Percentiles rank a stretch among this genome's conserved stretches.
phyloP scores from a whole-genome alignment of 108 stramenopile species.

The Nitzschia inconspicua region DNA sequence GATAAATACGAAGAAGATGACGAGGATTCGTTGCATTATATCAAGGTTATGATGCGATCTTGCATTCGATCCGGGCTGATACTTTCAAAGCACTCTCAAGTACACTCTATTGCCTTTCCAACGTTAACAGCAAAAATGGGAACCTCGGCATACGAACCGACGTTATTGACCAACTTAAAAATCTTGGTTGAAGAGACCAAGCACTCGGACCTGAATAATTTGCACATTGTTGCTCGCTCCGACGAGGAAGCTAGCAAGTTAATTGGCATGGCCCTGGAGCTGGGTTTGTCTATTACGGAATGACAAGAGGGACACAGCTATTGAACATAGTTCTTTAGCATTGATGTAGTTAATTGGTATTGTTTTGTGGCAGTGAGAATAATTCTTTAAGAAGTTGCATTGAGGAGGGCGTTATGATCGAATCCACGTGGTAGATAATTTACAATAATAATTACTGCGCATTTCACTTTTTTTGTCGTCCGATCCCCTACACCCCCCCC shows the following conservation, averaged over 20 bases:
- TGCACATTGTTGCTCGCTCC: conserved; percentile 27
- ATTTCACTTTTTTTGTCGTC: too few relatives aligned
- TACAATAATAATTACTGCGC: too few relatives aligned
- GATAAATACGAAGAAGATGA: conserved; percentile 15
- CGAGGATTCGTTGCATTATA: conserved; percentile 28
- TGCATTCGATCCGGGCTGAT: conserved; percentile 36
- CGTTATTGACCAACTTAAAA: conserved; percentile 23
- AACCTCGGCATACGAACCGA: conserved; percentile 20
- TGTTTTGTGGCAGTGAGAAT: too few relatives aligned
- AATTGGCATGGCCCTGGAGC: conserved; percentile 27
- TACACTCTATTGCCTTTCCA: conserved; percentile 34
- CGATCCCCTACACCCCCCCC: too few relatives aligned
- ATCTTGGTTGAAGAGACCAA: conserved; percentile 30
- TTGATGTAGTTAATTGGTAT: too few relatives aligned
- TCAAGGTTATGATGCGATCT: conserved; percentile 36
- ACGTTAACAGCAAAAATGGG: conserved; percentile 26
- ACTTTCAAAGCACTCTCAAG: conserved; percentile 39
- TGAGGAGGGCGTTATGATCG: too few relatives aligned
- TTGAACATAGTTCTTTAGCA: not conserved
- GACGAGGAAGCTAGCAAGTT: conserved; percentile 32
- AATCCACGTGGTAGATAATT: too few relatives aligned
- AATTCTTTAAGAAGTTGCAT: too few relatives aligned
- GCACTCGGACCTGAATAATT: conserved; percentile 24
- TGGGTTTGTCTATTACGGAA: conserved; percentile 20
- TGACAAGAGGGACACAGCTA: not conserved